phyloP scores from a whole-genome alignment of 164 flowering plant species.

The Annona cherimola region DNA sequence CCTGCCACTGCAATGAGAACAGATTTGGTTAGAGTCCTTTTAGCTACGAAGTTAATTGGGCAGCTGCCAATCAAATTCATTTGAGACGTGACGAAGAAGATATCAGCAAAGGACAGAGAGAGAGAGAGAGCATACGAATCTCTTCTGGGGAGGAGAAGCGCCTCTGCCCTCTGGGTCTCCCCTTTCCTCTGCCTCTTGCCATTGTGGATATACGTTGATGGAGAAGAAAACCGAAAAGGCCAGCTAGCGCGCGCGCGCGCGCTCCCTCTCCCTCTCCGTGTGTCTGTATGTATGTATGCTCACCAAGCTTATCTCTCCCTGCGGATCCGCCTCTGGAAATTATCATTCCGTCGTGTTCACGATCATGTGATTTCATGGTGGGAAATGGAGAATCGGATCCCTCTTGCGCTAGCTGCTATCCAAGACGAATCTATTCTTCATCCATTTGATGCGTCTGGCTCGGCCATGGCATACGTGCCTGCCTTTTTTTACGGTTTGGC shows the following conservation, averaged over 20 bases:
- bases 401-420: no score
- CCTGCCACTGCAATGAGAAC: slow-evolving; percentile 57
- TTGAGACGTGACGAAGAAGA: neutral
- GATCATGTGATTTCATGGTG: no score
- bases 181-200: slow-evolving; percentile 74
- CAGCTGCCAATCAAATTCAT: neutral
- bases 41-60: neutral
- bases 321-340: no score
- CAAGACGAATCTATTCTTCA: no score
- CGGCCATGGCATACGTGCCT: no score
- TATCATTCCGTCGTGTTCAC: no score
- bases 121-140: slow-evolving; percentile 37
- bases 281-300: no score
- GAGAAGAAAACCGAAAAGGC: neutral
- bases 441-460: no score
- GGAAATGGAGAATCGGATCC: no score
- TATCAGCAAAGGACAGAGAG: neutral
- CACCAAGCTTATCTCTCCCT: no score
- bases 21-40: neutral
- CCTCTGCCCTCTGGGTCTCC: slow-evolving; percentile 74
- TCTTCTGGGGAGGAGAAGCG: slow-evolving; percentile 68
- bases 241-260: no score
- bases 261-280: neutral
- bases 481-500: no score
- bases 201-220: slow-evolving; percentile 8